These are phyloP conservation scores for Nyssa sinensis DNA, from an alignment of 148 eudicot species.

Conservation along the genomic window DNA sequence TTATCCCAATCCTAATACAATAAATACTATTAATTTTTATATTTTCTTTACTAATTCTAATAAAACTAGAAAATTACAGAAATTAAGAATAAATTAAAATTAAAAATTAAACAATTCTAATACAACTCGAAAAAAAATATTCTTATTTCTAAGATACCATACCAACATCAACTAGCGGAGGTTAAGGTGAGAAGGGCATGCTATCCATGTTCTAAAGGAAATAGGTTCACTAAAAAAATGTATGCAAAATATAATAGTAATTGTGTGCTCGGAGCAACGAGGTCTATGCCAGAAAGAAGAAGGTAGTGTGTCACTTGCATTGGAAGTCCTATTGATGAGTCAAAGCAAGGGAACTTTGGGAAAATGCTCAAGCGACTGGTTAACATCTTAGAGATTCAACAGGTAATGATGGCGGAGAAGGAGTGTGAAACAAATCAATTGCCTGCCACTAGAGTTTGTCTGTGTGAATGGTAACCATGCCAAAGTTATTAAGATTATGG, in stretches of 20 bases:
- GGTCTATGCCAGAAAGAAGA: slow-evolving; percentile 99
- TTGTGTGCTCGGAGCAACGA: slow-evolving; percentile 96
- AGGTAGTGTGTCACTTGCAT: slow-evolving; percentile 95
- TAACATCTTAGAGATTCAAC: slow-evolving; percentile 82
- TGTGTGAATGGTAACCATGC: slow-evolving; percentile 53
- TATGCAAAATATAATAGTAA: slow-evolving; percentile 82
- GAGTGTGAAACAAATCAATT: slow-evolving; percentile 81
- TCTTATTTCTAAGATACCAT: too few species aligned
- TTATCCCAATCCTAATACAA: too few species aligned
- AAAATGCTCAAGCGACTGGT: slow-evolving; percentile 84
- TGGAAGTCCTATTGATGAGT: slow-evolving; percentile 81
- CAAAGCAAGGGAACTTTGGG: slow-evolving; percentile 79
- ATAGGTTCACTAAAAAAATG: slow-evolving; percentile 88
- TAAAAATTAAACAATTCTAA: too few species aligned
- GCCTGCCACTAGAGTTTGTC: slow-evolving; percentile 86
- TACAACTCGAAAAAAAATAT: too few species aligned
- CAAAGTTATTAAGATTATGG: background rate
- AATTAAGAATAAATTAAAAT: too few species aligned
- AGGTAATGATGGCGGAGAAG: slow-evolving; percentile 94
- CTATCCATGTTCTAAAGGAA: slow-evolving; percentile 84
- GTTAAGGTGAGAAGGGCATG: slow-evolving; percentile 68
- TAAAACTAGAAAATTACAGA: too few species aligned
- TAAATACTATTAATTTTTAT: too few species aligned
- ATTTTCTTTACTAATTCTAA: too few species aligned
- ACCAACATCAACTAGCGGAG: too few species aligned